Evolutionary conservation across 2,329 filamentous ascomycete species (phyloP).

Genomic region (Stemphylium beticola): DNA sequence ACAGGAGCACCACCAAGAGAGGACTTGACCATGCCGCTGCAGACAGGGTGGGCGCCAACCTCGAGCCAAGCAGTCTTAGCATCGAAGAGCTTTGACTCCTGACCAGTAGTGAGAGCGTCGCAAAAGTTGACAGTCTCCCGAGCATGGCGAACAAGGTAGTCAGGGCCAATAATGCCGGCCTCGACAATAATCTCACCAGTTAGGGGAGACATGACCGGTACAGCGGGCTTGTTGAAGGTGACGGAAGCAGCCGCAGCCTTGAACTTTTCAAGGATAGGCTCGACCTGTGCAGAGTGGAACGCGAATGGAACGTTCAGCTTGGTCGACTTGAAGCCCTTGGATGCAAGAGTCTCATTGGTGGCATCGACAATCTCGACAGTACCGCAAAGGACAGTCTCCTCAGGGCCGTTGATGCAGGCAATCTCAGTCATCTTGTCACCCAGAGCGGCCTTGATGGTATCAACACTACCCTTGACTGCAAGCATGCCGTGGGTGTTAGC

Average conservation of each 20-base stretch:
- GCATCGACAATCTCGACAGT: conserved; percentile 65
- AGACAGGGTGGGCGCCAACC: conserved; percentile 75
- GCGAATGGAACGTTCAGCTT: conserved; percentile 70
- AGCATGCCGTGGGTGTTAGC: conserved; percentile 72
- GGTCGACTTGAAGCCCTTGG: conserved; percentile 64
- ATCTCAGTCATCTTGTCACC: conserved; percentile 60
- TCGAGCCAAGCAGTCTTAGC: conserved; percentile 75
- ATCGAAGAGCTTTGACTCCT: conserved; percentile 64
- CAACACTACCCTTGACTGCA: conserved; percentile 60
- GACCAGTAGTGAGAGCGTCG: conserved; percentile 65
- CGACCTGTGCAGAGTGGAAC: conserved; percentile 70
- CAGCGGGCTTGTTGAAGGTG: conserved; percentile 62
- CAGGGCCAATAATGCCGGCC: conserved; percentile 62
- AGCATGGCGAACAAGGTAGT: conserved; percentile 69
- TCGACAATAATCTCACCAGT: conserved; percentile 66
- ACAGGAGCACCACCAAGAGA: conserved; percentile 63
- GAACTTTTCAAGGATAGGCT: conserved; percentile 67
- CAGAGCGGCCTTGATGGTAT: conserved; percentile 61
- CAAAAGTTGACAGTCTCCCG: conserved; percentile 74
- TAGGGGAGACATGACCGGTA: conserved; percentile 73
- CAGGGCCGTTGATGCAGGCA: conserved; percentile 77
- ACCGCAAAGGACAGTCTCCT: conserved; percentile 76
- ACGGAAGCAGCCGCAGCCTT: conserved; percentile 61
- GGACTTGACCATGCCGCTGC: conserved; percentile 70
- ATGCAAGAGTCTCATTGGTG: conserved; percentile 57